phyloP scores from a whole-genome alignment of 192 early-diverging fungal genomes.

The Linnemannia hyalina region DNA sequence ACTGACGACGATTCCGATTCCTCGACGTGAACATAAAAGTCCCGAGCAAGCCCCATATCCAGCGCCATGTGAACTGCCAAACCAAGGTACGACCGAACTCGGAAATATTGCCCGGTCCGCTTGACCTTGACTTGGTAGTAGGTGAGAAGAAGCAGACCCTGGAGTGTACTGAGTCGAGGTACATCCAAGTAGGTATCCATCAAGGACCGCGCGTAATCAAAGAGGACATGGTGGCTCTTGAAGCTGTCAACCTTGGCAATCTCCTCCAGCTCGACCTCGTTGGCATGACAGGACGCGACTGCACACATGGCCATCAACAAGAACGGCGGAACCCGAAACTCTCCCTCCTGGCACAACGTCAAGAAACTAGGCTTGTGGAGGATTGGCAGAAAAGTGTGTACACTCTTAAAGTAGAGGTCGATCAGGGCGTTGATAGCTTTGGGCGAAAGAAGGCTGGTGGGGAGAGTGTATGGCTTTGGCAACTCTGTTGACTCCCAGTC shows the following conservation, averaged over 20 bases:
- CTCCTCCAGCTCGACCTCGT: conserved; percentile 8
- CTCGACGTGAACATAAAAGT: background rate
- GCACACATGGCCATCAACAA: conserved; percentile 67
- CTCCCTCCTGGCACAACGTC: conserved; percentile 38
- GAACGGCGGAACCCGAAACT: conserved; percentile 57
- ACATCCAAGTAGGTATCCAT: conserved; percentile 62
- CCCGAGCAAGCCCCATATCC: conserved; percentile 69
- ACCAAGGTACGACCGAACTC: conserved; percentile 61
- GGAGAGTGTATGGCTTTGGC: conserved; percentile 33
- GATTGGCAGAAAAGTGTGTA: conserved; percentile 67
- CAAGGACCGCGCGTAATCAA: conserved; percentile 31
- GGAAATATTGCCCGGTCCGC: conserved; percentile 56
- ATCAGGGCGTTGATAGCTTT: conserved; percentile 35
- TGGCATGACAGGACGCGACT: conserved; percentile 44
- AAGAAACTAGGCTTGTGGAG: conserved; percentile 63
- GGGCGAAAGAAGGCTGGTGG: conserved; percentile 9
- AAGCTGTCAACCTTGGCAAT: conserved; percentile 3
- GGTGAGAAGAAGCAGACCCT: conserved; percentile 63
- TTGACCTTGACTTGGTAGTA: conserved; percentile 64
- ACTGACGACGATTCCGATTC: background rate
- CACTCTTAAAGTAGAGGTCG: conserved; percentile 65
- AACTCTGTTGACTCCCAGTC: conserved; percentile 35
- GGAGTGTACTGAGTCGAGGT: conserved; percentile 66
- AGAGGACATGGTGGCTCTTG: conserved; percentile 32
- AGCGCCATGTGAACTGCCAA: conserved; percentile 74